Conservation (phyloP, 2,329 filamentous ascomycete genomes). For the Diaporthe aspalathi region DNA sequence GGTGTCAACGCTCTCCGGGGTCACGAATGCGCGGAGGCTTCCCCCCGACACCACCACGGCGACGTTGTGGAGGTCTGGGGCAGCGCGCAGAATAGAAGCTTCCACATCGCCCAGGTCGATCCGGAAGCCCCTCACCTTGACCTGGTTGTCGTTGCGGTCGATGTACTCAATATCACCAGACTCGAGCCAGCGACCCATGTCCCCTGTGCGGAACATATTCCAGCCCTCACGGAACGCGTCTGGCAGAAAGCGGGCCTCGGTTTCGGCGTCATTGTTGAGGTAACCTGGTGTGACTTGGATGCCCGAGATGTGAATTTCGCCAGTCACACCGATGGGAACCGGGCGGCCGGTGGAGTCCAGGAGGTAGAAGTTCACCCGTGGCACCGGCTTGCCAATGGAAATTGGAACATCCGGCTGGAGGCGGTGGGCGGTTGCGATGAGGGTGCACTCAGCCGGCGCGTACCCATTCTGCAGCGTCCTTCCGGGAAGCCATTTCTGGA, state of each 20-base stretch:
- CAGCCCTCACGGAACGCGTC: background rate
- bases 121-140: slow-evolving; percentile 8
- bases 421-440: slow-evolving; percentile 1
- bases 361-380: slow-evolving; percentile 1
- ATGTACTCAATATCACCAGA: slow-evolving; percentile 15
- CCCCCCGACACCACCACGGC: background rate
- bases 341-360: slow-evolving; percentile 15
- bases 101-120: slow-evolving; percentile 5
- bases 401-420: background rate
- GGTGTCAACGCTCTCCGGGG: background rate
- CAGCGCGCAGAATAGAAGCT: background rate
- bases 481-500: slow-evolving; percentile 3
- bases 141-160: slow-evolving; percentile 13
- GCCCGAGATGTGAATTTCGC: slow-evolving; percentile 1
- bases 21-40: background rate
- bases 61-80: background rate
- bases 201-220: background rate
- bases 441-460: background rate
- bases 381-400: slow-evolving; percentile 12
- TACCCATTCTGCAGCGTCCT: slow-evolving; percentile 8
- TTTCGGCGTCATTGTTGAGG: slow-evolving; percentile 4
- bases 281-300: slow-evolving; percentile 5
- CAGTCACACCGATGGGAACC: background rate
- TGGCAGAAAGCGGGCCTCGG: background rate
- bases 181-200: slow-evolving; percentile 15